phyloP scores from a whole-genome alignment of 2,329 filamentous ascomycete genomes.

The Penicillium frequentans region DNA sequence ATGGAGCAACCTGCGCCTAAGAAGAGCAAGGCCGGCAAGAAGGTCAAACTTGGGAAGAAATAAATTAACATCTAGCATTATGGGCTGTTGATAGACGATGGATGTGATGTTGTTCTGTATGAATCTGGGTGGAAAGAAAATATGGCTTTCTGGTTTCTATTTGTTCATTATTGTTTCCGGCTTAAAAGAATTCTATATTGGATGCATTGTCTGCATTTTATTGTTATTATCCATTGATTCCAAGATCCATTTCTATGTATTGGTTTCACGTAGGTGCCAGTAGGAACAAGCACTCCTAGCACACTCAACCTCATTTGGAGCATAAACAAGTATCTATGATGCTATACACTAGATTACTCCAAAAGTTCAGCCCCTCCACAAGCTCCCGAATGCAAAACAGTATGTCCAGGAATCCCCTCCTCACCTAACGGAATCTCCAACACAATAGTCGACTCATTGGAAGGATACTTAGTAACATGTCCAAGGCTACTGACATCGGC shows the following conservation, averaged over 20 bases:
- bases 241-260: not conserved
- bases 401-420: constrained; percentile 38
- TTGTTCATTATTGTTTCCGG: constrained; percentile 12
- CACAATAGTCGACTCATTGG: constrained; percentile 36
- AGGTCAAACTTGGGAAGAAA: constrained; percentile 36
- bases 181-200: constrained; percentile 18
- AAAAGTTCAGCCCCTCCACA: constrained; percentile 26
- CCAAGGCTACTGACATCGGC: constrained; percentile 41
- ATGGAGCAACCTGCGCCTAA: constrained; percentile 33
- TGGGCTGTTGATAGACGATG: constrained; percentile 3
- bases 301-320: no score
- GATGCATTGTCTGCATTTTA: constrained; percentile 19
- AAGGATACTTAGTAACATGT: constrained; percentile 45
- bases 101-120: constrained; percentile 11
- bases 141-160: constrained; percentile 20
- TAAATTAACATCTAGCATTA: constrained; percentile 14
- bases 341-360: not conserved
- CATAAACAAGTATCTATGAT: not conserved
- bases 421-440: constrained; percentile 40
- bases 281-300: no score
- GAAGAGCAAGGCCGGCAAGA: constrained; percentile 37
- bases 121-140: constrained; percentile 5
- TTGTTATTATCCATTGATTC: not conserved
- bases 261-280: not conserved
- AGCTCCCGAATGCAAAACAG: constrained; percentile 42